Base-by-base conservation (phyloP, 768 basidiomycete genomes). In the Amyloporia xantha region DNA sequence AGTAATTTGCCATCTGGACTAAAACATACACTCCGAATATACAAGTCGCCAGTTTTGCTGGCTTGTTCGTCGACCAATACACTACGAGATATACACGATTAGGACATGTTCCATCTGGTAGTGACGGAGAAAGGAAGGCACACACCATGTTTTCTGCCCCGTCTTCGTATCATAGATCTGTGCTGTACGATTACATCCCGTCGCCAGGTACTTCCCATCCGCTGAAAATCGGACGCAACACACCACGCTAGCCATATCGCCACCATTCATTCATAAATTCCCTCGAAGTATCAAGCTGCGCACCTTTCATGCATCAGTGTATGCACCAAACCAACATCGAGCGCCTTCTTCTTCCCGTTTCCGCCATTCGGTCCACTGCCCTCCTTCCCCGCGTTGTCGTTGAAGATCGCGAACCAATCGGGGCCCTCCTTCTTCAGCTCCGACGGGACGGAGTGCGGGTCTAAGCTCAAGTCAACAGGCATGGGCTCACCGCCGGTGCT, bases 221-320 rank as follows among this genome's bases (percentile, higher is more conserved):
- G 91, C 88, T 44, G 91, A 95, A 69, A 96, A 95, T 51, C 87
- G 79, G 23, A 96, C 92, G 60, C 93, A 96, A 59, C 94, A 90
- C 7, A 87, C 85, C 20, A 87, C 86, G 51, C 85, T 86, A 54
- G 6, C 12, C 24, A 37, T 17, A 25, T 19, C 20, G n/a, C 19
- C 36, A 43, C 10, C 43, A 38, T 43, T 15, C 17, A 17, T 27
- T 3, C 9, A 25, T 28, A 26, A 17, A 15, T 35, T 35, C 37
- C 26, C 49, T 17, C 28, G 20, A 35, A 19, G 17, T 20, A 2
- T 23, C 11, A 44, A 43, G 15, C 48, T 17, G 63, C 70, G 47
- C 61, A 91, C 90, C 87, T 91, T 66, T 92, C 91, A 61, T 95
- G 92, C 66, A 82, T 81, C n/a, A 95, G 71, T 3, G 87, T 91